A percentile compares a stretch with the other conserved stretches of the same genome.
These are phyloP conservation scores for Fereydounia khargensis DNA, from an alignment of 1,284 basidiomycete genomes.

Conservation along the genomic window DNA sequence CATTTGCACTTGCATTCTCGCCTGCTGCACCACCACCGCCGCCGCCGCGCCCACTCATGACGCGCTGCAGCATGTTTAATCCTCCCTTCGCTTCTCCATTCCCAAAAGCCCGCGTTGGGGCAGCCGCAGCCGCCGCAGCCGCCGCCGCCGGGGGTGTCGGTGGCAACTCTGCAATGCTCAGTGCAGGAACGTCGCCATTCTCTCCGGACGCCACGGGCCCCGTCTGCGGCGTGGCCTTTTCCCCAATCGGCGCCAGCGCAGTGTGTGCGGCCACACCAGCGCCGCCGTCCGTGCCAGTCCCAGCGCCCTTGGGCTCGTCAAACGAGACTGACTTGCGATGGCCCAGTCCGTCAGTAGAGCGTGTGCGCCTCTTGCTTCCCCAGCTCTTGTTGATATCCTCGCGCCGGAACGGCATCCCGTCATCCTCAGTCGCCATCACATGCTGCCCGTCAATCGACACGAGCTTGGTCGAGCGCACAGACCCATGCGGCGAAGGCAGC, in stretches of 20 bases:
- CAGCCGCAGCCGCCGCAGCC: neutral
- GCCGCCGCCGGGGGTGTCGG: neutral
- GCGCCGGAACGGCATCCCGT: constrained; percentile 2
- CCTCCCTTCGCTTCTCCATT: too few species aligned
- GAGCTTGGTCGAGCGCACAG: constrained; percentile 25
- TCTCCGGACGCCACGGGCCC: constrained; percentile 1
- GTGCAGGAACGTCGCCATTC: constrained; percentile 4
- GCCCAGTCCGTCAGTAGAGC: constrained; percentile 16
- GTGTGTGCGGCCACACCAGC: neutral
- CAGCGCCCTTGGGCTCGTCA: constrained; percentile 2
- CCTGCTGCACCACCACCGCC: too few species aligned
- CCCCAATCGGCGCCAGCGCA: constrained; percentile 21
- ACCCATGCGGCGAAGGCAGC: constrained; percentile 28
- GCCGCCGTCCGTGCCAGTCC: neutral
- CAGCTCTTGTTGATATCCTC: constrained; percentile 1
- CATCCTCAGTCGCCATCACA: constrained; percentile 25
- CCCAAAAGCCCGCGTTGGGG: too few species aligned
- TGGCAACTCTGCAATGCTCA: neutral
- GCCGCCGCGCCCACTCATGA: too few species aligned
- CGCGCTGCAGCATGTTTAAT: too few species aligned
- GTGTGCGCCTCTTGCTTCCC: constrained; percentile 8
- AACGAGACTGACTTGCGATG: constrained; percentile 44
- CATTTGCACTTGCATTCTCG: too few species aligned
- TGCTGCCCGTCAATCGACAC: constrained; percentile 32
- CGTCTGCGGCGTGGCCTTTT: constrained; percentile 17